These are phyloP conservation scores for Vickermania ingenoplastis DNA, from an alignment of 208 protist species.

Conservation along the genomic window DNA sequence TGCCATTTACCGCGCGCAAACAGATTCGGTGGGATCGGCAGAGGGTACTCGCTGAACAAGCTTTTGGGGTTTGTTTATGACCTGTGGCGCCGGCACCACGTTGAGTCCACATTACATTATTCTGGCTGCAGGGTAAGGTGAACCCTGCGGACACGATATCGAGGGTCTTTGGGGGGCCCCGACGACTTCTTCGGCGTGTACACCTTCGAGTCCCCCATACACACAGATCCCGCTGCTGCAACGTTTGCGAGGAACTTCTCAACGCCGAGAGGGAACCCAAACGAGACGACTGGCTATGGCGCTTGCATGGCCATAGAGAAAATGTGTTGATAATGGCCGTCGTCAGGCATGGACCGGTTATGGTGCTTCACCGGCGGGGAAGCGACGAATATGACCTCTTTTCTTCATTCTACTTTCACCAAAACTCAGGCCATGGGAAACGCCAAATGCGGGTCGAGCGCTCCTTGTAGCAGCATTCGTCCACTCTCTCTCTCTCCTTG, in stretches of 20 bases:
- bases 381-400: neutral
- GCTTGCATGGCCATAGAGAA: neutral
- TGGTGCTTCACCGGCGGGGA: neutral
- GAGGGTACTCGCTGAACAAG: conserved; percentile 1
- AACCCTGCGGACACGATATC: conserved; percentile 2
- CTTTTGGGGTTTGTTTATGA: neutral
- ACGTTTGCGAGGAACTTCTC: conserved; percentile 1
- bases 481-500: neutral
- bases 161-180: conserved; percentile 1
- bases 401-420: neutral
- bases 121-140: neutral
- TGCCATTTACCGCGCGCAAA: neutral
- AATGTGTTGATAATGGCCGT: neutral
- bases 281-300: neutral
- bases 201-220: too few species aligned
- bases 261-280: neutral
- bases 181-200: neutral
- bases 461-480: neutral
- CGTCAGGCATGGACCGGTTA: neutral
- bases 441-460: neutral
- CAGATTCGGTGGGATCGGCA: neutral
- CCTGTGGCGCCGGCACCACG: neutral
- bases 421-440: neutral
- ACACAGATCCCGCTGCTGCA: neutral
- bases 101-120: neutral